Percentiles rank a stretch among this genome's conserved stretches.
Conservation (phyloP, 345 rosid species). For the Euphorbia pulcherrima region DNA sequence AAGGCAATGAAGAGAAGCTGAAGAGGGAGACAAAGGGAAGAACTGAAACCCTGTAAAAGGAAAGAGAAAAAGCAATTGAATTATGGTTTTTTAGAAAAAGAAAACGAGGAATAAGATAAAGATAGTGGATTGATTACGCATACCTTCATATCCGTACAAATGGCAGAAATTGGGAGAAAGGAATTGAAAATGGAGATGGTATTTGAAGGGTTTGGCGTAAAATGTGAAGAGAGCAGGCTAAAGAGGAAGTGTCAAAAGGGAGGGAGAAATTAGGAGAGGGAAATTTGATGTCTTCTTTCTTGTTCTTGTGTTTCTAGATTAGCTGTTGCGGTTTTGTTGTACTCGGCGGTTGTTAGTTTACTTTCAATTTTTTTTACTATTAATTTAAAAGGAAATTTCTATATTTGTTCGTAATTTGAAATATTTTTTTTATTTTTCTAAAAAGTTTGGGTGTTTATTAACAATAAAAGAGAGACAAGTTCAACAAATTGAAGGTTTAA, state of each 20-base stretch:
- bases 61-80: background rate
- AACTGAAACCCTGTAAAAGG: conserved; percentile 24
- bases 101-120: background rate
- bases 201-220: background rate
- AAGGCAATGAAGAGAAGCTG: conserved; percentile 13
- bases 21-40: background rate
- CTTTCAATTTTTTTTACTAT: background rate
- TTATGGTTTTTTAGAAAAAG: background rate
- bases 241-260: background rate
- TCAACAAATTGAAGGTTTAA: too few relatives aligned
- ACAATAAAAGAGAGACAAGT: too few relatives aligned
- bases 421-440: too few relatives aligned
- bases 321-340: background rate
- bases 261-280: background rate
- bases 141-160: conserved; percentile 23
- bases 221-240: background rate
- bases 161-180: background rate
- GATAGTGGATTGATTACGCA: background rate
- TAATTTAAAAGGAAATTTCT: background rate
- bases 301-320: background rate
- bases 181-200: background rate
- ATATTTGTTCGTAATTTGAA: too few relatives aligned
- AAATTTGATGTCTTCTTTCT: background rate
- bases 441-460: too few relatives aligned
- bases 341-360: background rate